These are phyloP conservation scores for Solanum medicagineum DNA, from an alignment of 257 asterid species.

Conservation along the genomic window DNA sequence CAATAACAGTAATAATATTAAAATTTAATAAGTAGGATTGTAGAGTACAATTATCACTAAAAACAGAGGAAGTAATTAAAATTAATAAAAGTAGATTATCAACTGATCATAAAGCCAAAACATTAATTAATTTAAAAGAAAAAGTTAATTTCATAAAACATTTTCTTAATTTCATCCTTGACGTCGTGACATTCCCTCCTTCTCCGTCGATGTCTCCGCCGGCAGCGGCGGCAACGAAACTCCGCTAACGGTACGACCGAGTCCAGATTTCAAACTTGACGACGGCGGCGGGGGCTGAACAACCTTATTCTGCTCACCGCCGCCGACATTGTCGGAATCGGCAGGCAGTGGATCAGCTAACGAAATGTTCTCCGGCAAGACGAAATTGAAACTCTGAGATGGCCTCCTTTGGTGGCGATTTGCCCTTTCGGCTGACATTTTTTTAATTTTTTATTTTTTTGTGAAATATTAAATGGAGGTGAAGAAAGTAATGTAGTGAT, in stretches of 20 bases:
- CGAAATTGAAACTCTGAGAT: conserved; percentile 48
- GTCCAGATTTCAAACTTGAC: background rate
- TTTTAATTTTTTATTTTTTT: background rate
- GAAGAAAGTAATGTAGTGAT: conserved; percentile 1
- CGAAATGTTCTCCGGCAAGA: conserved; percentile 43
- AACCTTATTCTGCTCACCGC: conserved; percentile 2
- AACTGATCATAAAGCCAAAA: background rate
- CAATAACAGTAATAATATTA: too few species aligned
- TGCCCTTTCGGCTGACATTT: conserved; percentile 43
- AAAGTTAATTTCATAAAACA: background rate
- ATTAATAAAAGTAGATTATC: background rate
- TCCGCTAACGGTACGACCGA: conserved; percentile 7
- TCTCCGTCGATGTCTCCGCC: conserved; percentile 25
- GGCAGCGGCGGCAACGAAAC: conserved; percentile 40
- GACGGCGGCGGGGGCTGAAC: background rate
- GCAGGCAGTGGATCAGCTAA: conserved; percentile 25
- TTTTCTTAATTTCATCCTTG: background rate
- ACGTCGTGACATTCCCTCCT: background rate
- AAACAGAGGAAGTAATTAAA: background rate
- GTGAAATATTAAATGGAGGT: background rate
- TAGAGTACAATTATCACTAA: too few species aligned
- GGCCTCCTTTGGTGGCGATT: conserved; percentile 72
- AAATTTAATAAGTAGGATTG: too few species aligned
- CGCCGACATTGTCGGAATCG: conserved; percentile 2
- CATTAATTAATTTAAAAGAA: background rate